Conservation (phyloP, 805 yeast species). For the Cyberlindnera euphorbiiphila region DNA sequence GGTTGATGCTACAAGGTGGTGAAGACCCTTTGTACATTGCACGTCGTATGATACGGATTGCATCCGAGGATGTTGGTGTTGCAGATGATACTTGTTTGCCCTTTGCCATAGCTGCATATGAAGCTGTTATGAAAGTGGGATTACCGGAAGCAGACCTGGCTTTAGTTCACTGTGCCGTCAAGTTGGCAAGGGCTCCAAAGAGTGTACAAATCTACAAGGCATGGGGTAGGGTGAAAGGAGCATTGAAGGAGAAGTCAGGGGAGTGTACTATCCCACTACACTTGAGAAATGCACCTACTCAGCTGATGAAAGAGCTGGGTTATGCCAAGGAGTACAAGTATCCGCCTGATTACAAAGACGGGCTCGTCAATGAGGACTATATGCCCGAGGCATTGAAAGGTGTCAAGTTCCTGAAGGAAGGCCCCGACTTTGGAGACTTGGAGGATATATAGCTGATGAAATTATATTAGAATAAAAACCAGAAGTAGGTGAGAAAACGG, state of each 20-base stretch:
- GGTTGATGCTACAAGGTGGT: slow-evolving; percentile 87
- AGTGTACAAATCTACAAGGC: slow-evolving; percentile 85
- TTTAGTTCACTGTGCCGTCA: slow-evolving; percentile 90
- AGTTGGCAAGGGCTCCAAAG: slow-evolving; percentile 79
- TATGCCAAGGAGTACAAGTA: slow-evolving; percentile 84
- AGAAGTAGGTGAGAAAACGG: slow-evolving; percentile 1
- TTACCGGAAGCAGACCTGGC: slow-evolving; percentile 91
- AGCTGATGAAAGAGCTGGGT: slow-evolving; percentile 82
- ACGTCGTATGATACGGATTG: slow-evolving; percentile 88
- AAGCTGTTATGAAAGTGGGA: slow-evolving; percentile 86
- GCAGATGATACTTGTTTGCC: slow-evolving; percentile 82
- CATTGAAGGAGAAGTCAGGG: slow-evolving; percentile 51
- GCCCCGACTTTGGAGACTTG: slow-evolving; percentile 48
- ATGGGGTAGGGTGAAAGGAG: slow-evolving; percentile 59
- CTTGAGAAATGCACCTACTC: slow-evolving; percentile 91
- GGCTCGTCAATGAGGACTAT: slow-evolving; percentile 69
- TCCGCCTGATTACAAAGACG: slow-evolving; percentile 75
- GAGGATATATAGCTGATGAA: no score
- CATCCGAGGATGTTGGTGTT: slow-evolving; percentile 91
- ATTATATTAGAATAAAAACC: no score
- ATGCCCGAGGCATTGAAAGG: slow-evolving; percentile 60
- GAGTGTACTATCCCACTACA: slow-evolving; percentile 66
- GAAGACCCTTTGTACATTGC: slow-evolving; percentile 91
- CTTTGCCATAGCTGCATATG: slow-evolving; percentile 80
- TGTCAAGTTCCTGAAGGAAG: slow-evolving; percentile 47